phyloP scores from a whole-genome alignment of 768 basidiomycete genomes.

The Leccinum subtestaceum region DNA sequence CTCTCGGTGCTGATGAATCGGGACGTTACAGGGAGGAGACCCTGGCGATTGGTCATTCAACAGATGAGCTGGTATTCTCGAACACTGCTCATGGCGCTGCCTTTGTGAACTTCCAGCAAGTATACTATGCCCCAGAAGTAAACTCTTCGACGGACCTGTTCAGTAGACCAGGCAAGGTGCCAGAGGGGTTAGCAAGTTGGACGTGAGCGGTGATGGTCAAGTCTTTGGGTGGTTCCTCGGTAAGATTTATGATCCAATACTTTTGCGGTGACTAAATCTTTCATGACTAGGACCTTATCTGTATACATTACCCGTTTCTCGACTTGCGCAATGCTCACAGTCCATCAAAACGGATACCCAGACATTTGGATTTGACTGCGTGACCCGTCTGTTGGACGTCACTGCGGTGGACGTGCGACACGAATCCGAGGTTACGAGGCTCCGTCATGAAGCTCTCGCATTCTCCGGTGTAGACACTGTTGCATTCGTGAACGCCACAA shows the following conservation, averaged over 20 bases:
- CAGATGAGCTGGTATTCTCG: constrained; percentile 52
- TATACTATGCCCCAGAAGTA: constrained; percentile 53
- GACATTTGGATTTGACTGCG: constrained; percentile 63
- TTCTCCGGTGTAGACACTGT: constrained; percentile 38
- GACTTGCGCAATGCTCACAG: constrained; percentile 46
- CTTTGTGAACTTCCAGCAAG: constrained; percentile 68
- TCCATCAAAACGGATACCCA: constrained; percentile 46
- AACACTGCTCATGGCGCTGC: constrained; percentile 45
- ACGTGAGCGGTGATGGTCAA: constrained; percentile 64
- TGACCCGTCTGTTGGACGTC: constrained; percentile 52
- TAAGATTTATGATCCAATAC: constrained; percentile 26
- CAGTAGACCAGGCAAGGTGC: constrained; percentile 70
- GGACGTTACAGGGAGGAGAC: constrained; percentile 49
- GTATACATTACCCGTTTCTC: constrained; percentile 57
- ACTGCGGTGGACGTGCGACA: constrained; percentile 60
- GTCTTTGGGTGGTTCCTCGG: constrained; percentile 75
- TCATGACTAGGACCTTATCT: constrained; percentile 21
- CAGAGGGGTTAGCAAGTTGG: constrained; percentile 58
- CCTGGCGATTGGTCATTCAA: constrained; percentile 55
- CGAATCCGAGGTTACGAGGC: constrained; percentile 56
- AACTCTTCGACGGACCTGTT: constrained; percentile 49
- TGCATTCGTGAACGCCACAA: constrained; percentile 64
- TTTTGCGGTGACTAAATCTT: not conserved
- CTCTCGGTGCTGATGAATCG: constrained; percentile 39
- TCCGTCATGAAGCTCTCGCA: constrained; percentile 49